Evolutionary conservation across 257 asterid genomes (phyloP), one percentile per base, ranked within the genome.

Genomic region (Salvia splendens): DNA sequence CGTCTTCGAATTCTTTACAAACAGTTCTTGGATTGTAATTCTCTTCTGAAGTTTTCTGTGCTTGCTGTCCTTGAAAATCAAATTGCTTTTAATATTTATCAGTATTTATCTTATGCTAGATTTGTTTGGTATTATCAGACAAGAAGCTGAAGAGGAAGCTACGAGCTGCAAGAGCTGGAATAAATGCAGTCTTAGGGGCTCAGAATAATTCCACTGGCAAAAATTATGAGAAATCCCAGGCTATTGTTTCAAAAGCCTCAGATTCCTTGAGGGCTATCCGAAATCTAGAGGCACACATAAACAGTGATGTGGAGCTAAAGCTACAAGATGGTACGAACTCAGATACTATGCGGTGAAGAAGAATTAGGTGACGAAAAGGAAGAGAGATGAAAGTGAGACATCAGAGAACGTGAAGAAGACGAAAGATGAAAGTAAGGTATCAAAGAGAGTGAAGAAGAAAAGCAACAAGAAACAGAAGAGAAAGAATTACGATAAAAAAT

Each of bases 61-160:
- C 51, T 28, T 48, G 52, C 35, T 61, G 49, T 61, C 38, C 2
- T 16, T 63, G 55, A 61, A 47, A 51, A 14, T 60, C 2, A 46
- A 36, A 65, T 16, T 30, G 36, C 47, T 61, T 47, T 12, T 30
- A 49, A 54, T 43, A 28, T 55, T 40, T 57, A 47, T 33, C 20
- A n/a, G 35, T 38, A 33, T 54, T 48, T 38, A 6, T 61, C 4
- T 6, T 9, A 38, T 69, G 38, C 35, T 72, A 72, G 78, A 57
- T 47, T 20, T 73, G 68, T 52, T 72, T 72, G 99, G 95, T 88
- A 52, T 73, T 85, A 42, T 94, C 97, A 43, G 87, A 87, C 78
- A 94, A 91, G 86, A 94, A 84, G 88, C 82, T 78, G 16, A 94
- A 91, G 81, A 86, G 85, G 70, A 85, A 80, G 85, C 57, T 87